Evolutionary conservation across 2,329 filamentous ascomycete genomes (phyloP).

Genomic region (Neofusicoccum cordaticola): DNA sequence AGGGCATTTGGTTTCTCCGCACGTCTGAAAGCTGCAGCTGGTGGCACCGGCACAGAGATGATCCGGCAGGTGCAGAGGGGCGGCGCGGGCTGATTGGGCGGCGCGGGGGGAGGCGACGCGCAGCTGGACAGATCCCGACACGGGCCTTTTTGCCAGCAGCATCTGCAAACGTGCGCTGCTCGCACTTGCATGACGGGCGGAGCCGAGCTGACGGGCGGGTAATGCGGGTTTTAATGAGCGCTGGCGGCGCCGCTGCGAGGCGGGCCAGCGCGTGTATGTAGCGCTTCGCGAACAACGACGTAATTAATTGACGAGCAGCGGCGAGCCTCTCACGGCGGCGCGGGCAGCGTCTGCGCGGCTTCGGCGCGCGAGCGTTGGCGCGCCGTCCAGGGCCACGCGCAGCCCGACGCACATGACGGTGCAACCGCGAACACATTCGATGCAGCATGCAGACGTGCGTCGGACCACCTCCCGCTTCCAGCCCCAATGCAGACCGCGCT

Average conservation of each 20-base stretch:
- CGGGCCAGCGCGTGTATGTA: not conserved
- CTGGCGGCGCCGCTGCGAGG: not conserved
- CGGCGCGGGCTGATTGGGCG: not conserved
- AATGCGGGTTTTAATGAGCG: constrained; percentile 6
- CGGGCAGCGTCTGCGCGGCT: not conserved
- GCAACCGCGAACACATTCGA: not conserved
- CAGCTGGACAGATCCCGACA: constrained; percentile 12
- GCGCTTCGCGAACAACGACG: not conserved
- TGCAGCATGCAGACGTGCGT: not conserved
- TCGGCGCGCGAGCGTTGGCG: not conserved
- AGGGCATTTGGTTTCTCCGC: constrained; percentile 6
- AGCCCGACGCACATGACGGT: constrained; percentile 12
- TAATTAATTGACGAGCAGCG: constrained; percentile 1
- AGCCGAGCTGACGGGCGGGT: constrained; percentile 17
- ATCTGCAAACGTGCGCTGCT: constrained; percentile 14
- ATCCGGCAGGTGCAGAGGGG: not conserved
- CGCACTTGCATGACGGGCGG: constrained; percentile 14
- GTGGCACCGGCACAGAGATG: constrained; percentile 10
- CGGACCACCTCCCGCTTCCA: constrained; percentile 1
- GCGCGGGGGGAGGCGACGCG: not conserved
- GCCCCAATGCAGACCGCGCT: not conserved
- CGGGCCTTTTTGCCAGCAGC: constrained; percentile 11
- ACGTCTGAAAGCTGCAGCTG: constrained; percentile 8
- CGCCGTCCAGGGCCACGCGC: not conserved
- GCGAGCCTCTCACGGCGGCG: not conserved